Conservation (phyloP, 345 rosid species). For the sweet orange (Citrus sinensis) region DVS_A1.0 CM039169.1:32479501-32480000, state of each 20-base stretch:
- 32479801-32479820: background rate
- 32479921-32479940: constrained; percentile 45
- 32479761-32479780: constrained; percentile 47
- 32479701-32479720: constrained; percentile 38
- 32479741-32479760: constrained; percentile 44
- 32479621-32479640: constrained; percentile 43
- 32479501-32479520: constrained; percentile 41
- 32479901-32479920: constrained; percentile 49
- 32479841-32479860: background rate
- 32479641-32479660: constrained; percentile 40
- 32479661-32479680: constrained; percentile 44
- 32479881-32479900: constrained; percentile 35
- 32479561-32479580: background rate
- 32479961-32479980: constrained; percentile 38
- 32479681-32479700: constrained; percentile 42
- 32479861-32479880: too few species aligned
- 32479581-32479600: constrained; percentile 3
- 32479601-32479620: constrained; percentile 42
- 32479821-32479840: background rate
- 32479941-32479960: constrained; percentile 46
- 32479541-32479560: background rate
- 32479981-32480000: constrained; percentile 45
- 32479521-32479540: background rate
- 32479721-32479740: constrained; percentile 40
- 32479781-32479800: constrained; percentile 41